Conservation (phyloP, 257 asterid genomes). For the Linderniella brevidens region DNA sequence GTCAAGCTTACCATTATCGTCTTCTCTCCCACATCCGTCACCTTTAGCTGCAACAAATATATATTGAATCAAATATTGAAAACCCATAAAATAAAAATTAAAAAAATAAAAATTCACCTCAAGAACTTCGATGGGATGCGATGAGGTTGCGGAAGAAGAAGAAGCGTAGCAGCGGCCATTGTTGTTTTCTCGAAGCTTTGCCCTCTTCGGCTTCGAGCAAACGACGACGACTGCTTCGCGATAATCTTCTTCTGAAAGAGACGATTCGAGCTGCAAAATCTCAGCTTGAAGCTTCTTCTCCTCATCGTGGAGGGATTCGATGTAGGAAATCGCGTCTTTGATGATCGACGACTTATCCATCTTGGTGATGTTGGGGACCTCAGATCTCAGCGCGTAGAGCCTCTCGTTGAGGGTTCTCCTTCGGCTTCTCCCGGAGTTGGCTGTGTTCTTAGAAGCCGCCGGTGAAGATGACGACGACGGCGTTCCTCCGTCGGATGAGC, state of each 20-base stretch:
- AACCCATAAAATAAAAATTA: not conserved
- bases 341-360: conserved; percentile 53
- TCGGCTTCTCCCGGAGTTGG: not conserved
- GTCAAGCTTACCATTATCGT: conserved; percentile 29
- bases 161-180: not conserved
- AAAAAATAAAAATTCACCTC: conserved; percentile 17
- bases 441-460: not conserved
- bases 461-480: too few species aligned
- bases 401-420: not conserved
- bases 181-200: conserved; percentile 12
- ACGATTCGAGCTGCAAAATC: conserved; percentile 21
- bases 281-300: conserved; percentile 28
- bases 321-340: conserved; percentile 42
- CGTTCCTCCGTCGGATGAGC: too few species aligned
- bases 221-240: conserved; percentile 1
- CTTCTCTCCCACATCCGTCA: conserved; percentile 29
- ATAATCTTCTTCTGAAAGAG: conserved; percentile 18
- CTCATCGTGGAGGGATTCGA: conserved; percentile 25
- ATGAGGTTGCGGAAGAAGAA: not conserved
- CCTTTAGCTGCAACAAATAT: conserved; percentile 26
- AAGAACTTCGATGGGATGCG: conserved; percentile 21
- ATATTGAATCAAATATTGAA: not conserved
- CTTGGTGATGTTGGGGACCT: conserved; percentile 1
- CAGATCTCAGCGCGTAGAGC: not conserved
- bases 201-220: conserved; percentile 21